These are phyloP conservation scores for Trichoderma pleuroti DNA, from an alignment of 2,329 filamentous ascomycete genomes.

Conservation along the genomic window DNA sequence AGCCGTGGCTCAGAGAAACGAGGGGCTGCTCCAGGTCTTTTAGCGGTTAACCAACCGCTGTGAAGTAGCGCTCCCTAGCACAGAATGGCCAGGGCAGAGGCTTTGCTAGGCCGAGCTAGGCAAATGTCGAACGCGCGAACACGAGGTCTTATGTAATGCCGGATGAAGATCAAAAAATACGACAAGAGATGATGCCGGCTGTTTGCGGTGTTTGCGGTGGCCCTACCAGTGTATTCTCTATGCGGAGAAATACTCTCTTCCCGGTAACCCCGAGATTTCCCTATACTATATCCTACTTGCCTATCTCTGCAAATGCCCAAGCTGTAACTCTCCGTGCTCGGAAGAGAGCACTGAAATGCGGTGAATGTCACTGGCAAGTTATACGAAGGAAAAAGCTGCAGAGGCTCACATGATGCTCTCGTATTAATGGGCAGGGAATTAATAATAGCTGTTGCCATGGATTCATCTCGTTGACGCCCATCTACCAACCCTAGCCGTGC, in stretches of 20 bases:
- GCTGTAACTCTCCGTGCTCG: neutral
- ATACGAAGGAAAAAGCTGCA: neutral
- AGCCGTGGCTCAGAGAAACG: neutral
- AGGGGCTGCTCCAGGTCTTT: conserved; percentile 9
- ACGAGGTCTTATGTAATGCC: conserved; percentile 17
- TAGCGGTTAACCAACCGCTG: conserved; percentile 2
- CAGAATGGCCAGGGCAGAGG: neutral
- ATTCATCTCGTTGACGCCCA: neutral
- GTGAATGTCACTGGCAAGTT: neutral
- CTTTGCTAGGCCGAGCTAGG: conserved; percentile 3
- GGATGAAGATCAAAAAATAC: neutral
- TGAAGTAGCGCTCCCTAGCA: neutral
- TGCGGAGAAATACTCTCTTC: neutral
- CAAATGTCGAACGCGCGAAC: conserved; percentile 6
- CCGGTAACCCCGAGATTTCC: neutral
- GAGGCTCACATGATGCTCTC: neutral
- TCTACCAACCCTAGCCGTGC: neutral
- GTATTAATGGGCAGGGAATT: neutral
- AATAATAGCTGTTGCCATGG: neutral
- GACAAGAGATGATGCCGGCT: neutral
- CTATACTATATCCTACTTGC: neutral
- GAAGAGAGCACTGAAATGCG: neutral
- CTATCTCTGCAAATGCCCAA: neutral
- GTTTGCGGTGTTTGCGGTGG: neutral
- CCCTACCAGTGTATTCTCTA: neutral